Percentiles rank a stretch among this genome's conserved stretches.
Evolutionary conservation across 2,329 filamentous ascomycete species (phyloP).

Genomic region (Fulvia fulva): DNA sequence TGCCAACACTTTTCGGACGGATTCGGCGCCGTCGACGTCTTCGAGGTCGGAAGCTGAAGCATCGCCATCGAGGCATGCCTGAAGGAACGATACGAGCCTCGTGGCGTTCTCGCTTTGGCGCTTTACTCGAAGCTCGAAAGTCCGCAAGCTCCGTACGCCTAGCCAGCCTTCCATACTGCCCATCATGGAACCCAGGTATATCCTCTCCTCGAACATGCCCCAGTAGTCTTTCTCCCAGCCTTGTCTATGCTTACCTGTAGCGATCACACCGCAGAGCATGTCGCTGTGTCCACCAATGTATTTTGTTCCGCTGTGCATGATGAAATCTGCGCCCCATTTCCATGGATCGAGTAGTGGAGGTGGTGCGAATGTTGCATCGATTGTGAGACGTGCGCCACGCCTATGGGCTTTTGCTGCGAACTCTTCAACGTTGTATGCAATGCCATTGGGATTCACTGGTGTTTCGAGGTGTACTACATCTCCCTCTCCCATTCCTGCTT

Average conservation of each 20-base stretch:
- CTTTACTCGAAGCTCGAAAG: constrained; percentile 75
- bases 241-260: constrained; percentile 48
- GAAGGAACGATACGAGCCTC: constrained; percentile 68
- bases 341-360: constrained; percentile 88
- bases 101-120: constrained; percentile 70
- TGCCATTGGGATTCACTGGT: constrained; percentile 84
- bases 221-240: constrained; percentile 52
- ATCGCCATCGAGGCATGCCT: constrained; percentile 40
- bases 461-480: constrained; percentile 92
- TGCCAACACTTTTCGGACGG: constrained; percentile 54
- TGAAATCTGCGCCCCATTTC: constrained; percentile 70
- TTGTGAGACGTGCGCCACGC: constrained; percentile 69
- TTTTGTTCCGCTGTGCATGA: constrained; percentile 94
- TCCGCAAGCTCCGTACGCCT: constrained; percentile 78
- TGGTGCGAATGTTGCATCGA: constrained; percentile 91
- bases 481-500: constrained; percentile 63
- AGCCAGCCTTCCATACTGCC: constrained; percentile 90
- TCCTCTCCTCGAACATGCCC: constrained; percentile 62
- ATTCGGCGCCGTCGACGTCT: constrained; percentile 39
- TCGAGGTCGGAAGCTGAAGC: constrained; percentile 3
- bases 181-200: constrained; percentile 79
- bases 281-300: constrained; percentile 96
- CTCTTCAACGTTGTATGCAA: constrained; percentile 66
- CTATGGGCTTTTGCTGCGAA: constrained; percentile 71
- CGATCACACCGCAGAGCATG: constrained; percentile 81